Base-by-base conservation (phyloP, 2,329 filamentous ascomycete genomes). In the Peltaster fructicola region DNA sequence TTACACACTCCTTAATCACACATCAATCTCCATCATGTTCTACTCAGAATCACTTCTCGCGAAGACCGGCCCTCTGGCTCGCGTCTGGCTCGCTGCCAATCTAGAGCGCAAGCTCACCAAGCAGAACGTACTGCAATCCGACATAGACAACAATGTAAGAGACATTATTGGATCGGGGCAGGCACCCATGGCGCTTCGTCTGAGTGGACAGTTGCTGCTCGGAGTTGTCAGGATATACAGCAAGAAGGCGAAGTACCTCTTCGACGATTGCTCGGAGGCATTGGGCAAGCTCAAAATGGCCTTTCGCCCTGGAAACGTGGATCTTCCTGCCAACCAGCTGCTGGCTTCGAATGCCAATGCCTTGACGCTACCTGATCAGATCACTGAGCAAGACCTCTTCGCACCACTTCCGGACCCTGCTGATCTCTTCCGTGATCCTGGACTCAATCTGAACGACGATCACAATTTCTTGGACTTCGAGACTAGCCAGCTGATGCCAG, bases 281-380 rank as follows among this genome's bases (percentile, higher is more conserved):
- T 61, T 98, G 37, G 74, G 91, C 63, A 95, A 93, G 59, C 93
- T 98, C 44, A 93, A 95, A 50, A 90, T 95, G 85, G 85, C 88
- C 20, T 98, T 95, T 57, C 78, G 84, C 31, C 80, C 85, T 23
- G 85, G 85, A 37, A 93, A 93, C 54, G 90, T 95, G 47, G 88
- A 98, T 52, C 67, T 95, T 40, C 80, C 84, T n/a, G 66, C 72
- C 24, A 80, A 77, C 43, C 63, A 61, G 27, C 54, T 85, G 9
- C 74, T 80, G 41, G 64, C 78, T 35, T 76, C 79, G 15, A 82
- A 82, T 40, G 76, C 84, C 23, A 80, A 84, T 48, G 75, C 81
- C 14, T 67, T 95, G 35, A 78, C 85, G 43, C 65, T 98, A 27
- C 82, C 84, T 5, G 88, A 98, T 56, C 74, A 76, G 26, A 77